Evolutionary conservation across 306 rosid species (phyloP), one percentile per base, ranked within the genome.

Genomic region (Mucuna pruriens): DNA sequence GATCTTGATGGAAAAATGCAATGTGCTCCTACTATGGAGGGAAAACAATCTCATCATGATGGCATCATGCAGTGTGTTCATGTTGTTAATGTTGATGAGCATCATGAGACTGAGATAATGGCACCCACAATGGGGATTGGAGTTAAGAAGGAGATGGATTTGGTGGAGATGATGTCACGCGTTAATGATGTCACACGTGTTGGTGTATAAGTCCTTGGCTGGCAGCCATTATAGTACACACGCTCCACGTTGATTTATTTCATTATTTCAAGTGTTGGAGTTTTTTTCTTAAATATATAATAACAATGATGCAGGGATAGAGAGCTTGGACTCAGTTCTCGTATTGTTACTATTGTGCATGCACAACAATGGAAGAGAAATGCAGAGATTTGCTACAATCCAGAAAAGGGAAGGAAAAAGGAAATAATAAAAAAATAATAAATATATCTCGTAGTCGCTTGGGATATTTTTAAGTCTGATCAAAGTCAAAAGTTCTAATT

Each of bases 161-260:
- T 95, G 86, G 91, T 88, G 88, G 93, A 95, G 88, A 90, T 93
- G 96, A 93, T 93, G 63, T 80, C 85, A 48, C 92, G 84, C 33
- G 88, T 84, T 65, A 83, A 86, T 40, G 64, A 33, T n/a, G n/a
- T n/a, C n/a, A n/a, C n/a, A n/a, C n/a, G n/a, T n/a, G n/a, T n/a
- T n/a, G n/a, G n/a, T n/a, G n/a, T n/a, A n/a, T n/a, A n/a, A n/a
- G n/a, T n/a, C n/a, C n/a, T n/a, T n/a, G n/a, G n/a, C n/a, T n/a
- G n/a, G n/a, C 15, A 64, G 75, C 38, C 69, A 73, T 48, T 48
- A 76, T 29, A 26, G 9, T 33, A 64, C 9, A 46, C 23, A 31
- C 38, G n/a, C 60, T 17, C 61, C 61, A 61, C 0, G 39, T 61
- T 44, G 22, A 31, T 5, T 77, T 17, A 77, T 19, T 62, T 40